A percentile compares a stretch with the other conserved stretches of the same genome.
Evolutionary conservation across 306 rosid genomes (phyloP).

Genomic region (Quercus variabilis): DNA sequence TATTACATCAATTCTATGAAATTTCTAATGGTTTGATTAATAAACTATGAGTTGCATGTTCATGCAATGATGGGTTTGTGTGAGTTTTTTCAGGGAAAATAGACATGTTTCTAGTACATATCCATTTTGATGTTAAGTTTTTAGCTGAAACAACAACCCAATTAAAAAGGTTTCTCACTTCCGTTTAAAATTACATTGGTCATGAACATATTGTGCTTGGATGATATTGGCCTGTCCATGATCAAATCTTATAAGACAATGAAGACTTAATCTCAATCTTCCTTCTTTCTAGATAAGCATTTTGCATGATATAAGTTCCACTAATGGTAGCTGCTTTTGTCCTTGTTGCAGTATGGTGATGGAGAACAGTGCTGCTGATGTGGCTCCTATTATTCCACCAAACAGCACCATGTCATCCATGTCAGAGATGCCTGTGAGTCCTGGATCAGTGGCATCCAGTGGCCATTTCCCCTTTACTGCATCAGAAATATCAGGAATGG

Average conservation of each 20-base stretch:
- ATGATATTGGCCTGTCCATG: constrained; percentile 1
- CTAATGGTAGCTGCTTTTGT: constrained; percentile 42
- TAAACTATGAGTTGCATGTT: neutral
- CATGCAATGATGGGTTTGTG: constrained; percentile 12
- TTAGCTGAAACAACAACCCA: neutral
- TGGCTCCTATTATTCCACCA: constrained; percentile 65
- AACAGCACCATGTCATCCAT: constrained; percentile 59
- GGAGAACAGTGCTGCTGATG: constrained; percentile 58
- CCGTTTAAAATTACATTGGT: no score
- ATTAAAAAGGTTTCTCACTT: no score
- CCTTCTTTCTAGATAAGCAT: neutral
- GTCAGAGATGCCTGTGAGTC: constrained; percentile 93
- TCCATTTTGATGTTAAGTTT: neutral
- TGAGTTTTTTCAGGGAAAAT: neutral
- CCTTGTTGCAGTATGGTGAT: constrained; percentile 69
- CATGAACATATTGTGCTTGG: neutral
- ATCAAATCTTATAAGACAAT: constrained; percentile 3
- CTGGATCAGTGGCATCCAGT: constrained; percentile 92
- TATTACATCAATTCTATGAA: neutral
- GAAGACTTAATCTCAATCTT: neutral
- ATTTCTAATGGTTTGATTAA: constrained; percentile 1
- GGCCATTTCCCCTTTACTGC: constrained; percentile 97
- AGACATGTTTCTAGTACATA: neutral
- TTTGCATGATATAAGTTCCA: constrained; percentile 17
- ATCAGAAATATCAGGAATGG: constrained; percentile 94